Evolutionary conservation across 2,329 filamentous ascomycete genomes (phyloP).

Genomic region (Geosmithia putterillii): DNA sequence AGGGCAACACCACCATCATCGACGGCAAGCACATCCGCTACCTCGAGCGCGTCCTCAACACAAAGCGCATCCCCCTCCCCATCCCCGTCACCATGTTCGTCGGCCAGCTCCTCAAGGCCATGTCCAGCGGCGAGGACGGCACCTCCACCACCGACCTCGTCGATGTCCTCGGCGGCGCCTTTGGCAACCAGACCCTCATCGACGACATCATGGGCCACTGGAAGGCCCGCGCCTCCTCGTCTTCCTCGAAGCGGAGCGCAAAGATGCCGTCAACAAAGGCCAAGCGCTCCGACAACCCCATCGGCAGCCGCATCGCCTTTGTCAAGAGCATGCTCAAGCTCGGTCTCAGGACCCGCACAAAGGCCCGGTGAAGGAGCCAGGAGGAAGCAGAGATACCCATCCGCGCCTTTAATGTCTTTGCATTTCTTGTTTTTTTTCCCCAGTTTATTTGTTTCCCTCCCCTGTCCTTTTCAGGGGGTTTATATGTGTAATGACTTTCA

Average conservation of each 20-base stretch:
- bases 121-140: conserved; percentile 14
- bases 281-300: background rate
- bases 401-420: no score
- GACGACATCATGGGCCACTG: conserved; percentile 22
- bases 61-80: conserved; percentile 19
- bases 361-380: background rate
- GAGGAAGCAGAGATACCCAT: no score
- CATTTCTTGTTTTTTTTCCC: background rate
- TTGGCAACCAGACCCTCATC: conserved; percentile 26
- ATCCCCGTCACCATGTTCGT: conserved; percentile 25
- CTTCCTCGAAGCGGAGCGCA: background rate
- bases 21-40: conserved; percentile 29
- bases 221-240: conserved; percentile 9
- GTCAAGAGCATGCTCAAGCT: background rate
- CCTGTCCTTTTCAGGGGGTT: background rate
- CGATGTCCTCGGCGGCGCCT: conserved; percentile 20
- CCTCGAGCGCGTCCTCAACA: conserved; percentile 28
- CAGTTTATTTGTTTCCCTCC: background rate
- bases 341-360: background rate
- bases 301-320: background rate
- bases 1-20: conserved; percentile 26
- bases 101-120: conserved; percentile 21
- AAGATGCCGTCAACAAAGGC: background rate
- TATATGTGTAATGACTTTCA: background rate
- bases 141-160: conserved; percentile 14